Conservation (phyloP, 1,139 yeast genomes). For the Candida smagusa region DNA sequence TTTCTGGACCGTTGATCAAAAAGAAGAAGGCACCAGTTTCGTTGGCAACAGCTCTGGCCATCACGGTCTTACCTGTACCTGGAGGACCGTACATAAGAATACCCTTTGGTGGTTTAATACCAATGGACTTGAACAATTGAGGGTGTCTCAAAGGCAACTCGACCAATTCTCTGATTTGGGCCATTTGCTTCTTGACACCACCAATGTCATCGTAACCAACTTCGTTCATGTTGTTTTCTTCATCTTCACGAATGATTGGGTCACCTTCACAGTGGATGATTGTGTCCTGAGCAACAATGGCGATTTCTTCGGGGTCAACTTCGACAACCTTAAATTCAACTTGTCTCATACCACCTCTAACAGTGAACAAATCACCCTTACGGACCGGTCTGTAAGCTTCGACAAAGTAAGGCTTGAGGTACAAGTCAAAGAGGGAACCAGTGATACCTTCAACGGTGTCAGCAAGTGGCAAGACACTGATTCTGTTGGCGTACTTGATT, state of each 20-base stretch:
- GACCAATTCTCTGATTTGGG: slow-evolving; percentile 95
- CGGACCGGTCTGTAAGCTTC: slow-evolving; percentile 99
- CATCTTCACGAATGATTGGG: slow-evolving; percentile 98
- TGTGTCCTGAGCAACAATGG: slow-evolving; percentile 98
- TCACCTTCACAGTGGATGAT: slow-evolving; percentile 99
- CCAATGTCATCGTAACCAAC: slow-evolving; percentile 99
- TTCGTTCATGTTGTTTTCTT: slow-evolving; percentile 91
- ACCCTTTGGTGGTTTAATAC: slow-evolving; percentile 97
- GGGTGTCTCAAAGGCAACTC: slow-evolving; percentile 97
- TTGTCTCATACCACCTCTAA: slow-evolving; percentile 98
- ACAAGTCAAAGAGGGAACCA: slow-evolving; percentile 95
- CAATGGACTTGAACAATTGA: slow-evolving; percentile 91
- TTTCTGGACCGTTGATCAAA: slow-evolving; percentile 98
- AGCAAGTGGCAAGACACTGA: slow-evolving; percentile 95
- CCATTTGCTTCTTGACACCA: slow-evolving; percentile 98
- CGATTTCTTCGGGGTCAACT: slow-evolving; percentile 95
- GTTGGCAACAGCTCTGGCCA: slow-evolving; percentile 99
- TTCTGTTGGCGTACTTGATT: slow-evolving; percentile 90
- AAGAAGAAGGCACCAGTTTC: slow-evolving; percentile 99
- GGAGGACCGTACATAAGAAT: slow-evolving; percentile 98
- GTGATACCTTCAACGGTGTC: slow-evolving; percentile 98
- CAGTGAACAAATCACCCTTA: slow-evolving; percentile 94
- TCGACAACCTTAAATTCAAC: slow-evolving; percentile 98
- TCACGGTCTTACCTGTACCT: slow-evolving; percentile 97
- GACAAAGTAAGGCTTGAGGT: slow-evolving; percentile 94